Conservation (phyloP, 2,329 filamentous ascomycete species). For the Fusarium decemcellulare region DNA sequence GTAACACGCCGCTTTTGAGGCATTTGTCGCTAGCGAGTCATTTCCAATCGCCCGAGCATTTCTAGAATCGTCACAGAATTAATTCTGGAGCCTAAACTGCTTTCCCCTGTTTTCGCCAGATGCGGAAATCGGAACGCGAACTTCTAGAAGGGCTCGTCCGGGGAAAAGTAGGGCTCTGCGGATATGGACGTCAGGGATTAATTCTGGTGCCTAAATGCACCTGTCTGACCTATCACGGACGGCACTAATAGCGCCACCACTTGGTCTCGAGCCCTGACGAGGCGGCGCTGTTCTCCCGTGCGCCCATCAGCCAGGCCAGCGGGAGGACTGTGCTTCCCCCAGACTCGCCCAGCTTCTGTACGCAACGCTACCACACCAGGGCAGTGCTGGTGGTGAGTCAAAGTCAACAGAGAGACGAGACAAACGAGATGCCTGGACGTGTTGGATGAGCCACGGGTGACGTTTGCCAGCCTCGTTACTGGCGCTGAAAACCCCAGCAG, state of each 20-base stretch:
- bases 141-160: neutral
- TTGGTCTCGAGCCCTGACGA: neutral
- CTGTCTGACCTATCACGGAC: neutral
- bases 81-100: too few relatives aligned
- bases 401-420: constrained; percentile 1
- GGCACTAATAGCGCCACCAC: neutral
- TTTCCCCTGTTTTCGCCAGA: too few relatives aligned
- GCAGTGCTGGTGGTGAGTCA: constrained; percentile 20
- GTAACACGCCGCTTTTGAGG: too few relatives aligned
- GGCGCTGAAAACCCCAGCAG: neutral
- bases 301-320: constrained; percentile 1
- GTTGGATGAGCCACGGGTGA: neutral
- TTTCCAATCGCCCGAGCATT: too few relatives aligned
- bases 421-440: constrained; percentile 20
- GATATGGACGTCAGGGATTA: neutral
- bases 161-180: too few relatives aligned
- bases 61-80: too few relatives aligned
- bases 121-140: too few relatives aligned
- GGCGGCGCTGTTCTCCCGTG: constrained; percentile 1
- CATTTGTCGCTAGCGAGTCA: too few relatives aligned
- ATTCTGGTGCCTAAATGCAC: constrained; percentile 27
- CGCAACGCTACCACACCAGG: neutral
- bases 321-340: neutral
- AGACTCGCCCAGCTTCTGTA: constrained; percentile 1
- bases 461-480: neutral